Conservation (phyloP, 176 grass and related monocot species). For the Otatea glauca region DNA sequence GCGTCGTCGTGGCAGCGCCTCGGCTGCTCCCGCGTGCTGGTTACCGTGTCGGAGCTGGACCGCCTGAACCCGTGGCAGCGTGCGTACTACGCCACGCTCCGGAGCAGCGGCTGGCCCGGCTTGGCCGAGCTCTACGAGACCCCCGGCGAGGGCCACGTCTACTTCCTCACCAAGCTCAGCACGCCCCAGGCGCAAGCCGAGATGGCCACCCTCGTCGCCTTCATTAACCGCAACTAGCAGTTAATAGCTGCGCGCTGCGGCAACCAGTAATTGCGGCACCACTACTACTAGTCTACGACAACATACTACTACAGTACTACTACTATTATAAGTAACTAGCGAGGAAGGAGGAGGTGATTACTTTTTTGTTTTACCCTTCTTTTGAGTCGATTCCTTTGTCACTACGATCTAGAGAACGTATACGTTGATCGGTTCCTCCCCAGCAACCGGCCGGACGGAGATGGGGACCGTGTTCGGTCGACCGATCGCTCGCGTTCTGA, state of each 20-base stretch:
- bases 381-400: conserved; percentile 24
- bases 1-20: conserved; percentile 51
- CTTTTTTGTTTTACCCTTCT: conserved; percentile 13
- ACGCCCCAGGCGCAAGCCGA: conserved; percentile 53
- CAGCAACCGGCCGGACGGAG: conserved; percentile 42
- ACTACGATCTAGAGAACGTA: neutral
- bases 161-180: conserved; percentile 59
- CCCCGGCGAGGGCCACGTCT: conserved; percentile 60
- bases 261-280: neutral
- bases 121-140: conserved; percentile 56
- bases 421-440: conserved; percentile 28
- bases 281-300: neutral
- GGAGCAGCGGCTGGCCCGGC: conserved; percentile 39
- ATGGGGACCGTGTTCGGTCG: conserved; percentile 33
- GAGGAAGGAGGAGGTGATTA: conserved; percentile 34
- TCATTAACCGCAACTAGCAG: conserved; percentile 50
- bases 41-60: conserved; percentile 59
- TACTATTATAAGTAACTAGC: conserved; percentile 14
- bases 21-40: conserved; percentile 53
- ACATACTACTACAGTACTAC: neutral
- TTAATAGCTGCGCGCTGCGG: neutral
- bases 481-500: neutral
- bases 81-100: conserved; percentile 53
- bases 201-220: conserved; percentile 54
- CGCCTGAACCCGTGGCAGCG: conserved; percentile 59